Conservation (phyloP, 768 basidiomycete species). For the Boletus vinaceobasis region DNA sequence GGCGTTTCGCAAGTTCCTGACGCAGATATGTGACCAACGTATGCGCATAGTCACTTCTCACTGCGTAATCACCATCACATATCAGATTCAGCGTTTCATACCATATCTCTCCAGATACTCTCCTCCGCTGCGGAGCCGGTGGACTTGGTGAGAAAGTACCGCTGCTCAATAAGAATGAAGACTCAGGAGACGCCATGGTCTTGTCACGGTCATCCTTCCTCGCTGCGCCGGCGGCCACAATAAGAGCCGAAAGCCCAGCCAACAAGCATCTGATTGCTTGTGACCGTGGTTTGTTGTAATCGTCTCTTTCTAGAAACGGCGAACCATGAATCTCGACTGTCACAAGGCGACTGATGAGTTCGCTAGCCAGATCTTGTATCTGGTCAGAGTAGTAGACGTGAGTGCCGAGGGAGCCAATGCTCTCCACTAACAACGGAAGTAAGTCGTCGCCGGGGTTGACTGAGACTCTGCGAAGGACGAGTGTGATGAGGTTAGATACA, state of each 20-base stretch:
- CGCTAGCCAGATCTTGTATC: slow-evolving; percentile 86
- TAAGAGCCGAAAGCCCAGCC: slow-evolving; percentile 65
- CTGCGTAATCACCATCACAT: slow-evolving; percentile 73
- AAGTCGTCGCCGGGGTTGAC: slow-evolving; percentile 61
- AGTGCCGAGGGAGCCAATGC: slow-evolving; percentile 79
- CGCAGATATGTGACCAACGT: slow-evolving; percentile 74
- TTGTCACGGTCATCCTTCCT: slow-evolving; percentile 24
- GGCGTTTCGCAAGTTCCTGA: slow-evolving; percentile 66
- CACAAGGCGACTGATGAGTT: slow-evolving; percentile 72
- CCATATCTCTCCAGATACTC: slow-evolving; percentile 81
- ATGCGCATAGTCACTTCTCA: slow-evolving; percentile 74
- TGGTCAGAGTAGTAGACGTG: slow-evolving; percentile 97
- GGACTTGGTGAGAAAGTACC: slow-evolving; percentile 23
- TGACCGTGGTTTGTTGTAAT: slow-evolving; percentile 45
- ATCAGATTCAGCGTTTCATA: slow-evolving; percentile 84
- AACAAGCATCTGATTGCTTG: slow-evolving; percentile 70
- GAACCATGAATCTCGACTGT: slow-evolving; percentile 66
- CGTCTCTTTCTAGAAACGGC: slow-evolving; percentile 37
- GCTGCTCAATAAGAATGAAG: slow-evolving; percentile 28
- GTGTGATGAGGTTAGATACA: slow-evolving; percentile 68
- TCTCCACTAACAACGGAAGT: slow-evolving; percentile 65
- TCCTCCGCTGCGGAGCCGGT: slow-evolving; percentile 54
- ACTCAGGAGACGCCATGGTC: slow-evolving; percentile 14
- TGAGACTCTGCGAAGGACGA: slow-evolving; percentile 68
- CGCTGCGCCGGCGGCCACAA: slow-evolving; percentile 53